Evolutionary conservation across 371 early-diverging fungal genomes (phyloP).

Genomic region (Mortierella sp.): DNA sequence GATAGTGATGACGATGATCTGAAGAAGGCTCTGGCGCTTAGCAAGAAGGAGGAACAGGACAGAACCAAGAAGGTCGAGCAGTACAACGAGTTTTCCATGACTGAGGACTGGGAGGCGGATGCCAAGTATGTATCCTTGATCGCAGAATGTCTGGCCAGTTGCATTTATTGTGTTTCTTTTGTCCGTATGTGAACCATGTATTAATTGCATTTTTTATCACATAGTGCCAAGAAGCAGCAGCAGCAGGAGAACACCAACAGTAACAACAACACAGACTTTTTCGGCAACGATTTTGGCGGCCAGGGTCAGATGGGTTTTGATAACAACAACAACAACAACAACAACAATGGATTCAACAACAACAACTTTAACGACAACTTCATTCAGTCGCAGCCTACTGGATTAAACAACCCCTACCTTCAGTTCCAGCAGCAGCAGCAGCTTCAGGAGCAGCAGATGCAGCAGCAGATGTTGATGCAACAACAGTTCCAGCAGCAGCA

Average conservation of each 20-base stretch:
- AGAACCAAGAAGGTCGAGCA: slow-evolving; percentile 41
- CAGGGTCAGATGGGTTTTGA: slow-evolving; percentile 33
- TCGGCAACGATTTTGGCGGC: slow-evolving; percentile 61
- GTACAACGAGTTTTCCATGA: slow-evolving; percentile 49
- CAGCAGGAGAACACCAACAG: slow-evolving; percentile 50
- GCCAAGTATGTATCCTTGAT: slow-evolving; percentile 33
- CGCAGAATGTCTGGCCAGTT: not conserved
- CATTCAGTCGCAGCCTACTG: slow-evolving; percentile 61
- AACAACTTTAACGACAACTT: slow-evolving; percentile 55
- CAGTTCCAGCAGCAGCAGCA: slow-evolving; percentile 66
- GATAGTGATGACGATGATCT: slow-evolving; percentile 64
- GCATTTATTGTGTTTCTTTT: not conserved
- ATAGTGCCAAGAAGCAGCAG: slow-evolving; percentile 54
- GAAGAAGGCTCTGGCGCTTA: slow-evolving; percentile 73
- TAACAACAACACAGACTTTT: slow-evolving; percentile 63
- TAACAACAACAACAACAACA: slow-evolving; percentile 38
- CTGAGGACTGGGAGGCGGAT: slow-evolving; percentile 57
- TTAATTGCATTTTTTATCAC: not conserved
- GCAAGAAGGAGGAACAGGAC: slow-evolving; percentile 66
- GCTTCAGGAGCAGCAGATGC: slow-evolving; percentile 54
- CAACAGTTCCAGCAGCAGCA: slow-evolving; percentile 18
- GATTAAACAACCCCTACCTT: slow-evolving; percentile 59
- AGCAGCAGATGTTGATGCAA: slow-evolving; percentile 23
- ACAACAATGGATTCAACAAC: slow-evolving; percentile 57
- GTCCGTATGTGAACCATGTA: not conserved